Evolutionary conservation across 306 rosid species (phyloP).

Genomic region (Fragaria nilgerrensis): DNA sequence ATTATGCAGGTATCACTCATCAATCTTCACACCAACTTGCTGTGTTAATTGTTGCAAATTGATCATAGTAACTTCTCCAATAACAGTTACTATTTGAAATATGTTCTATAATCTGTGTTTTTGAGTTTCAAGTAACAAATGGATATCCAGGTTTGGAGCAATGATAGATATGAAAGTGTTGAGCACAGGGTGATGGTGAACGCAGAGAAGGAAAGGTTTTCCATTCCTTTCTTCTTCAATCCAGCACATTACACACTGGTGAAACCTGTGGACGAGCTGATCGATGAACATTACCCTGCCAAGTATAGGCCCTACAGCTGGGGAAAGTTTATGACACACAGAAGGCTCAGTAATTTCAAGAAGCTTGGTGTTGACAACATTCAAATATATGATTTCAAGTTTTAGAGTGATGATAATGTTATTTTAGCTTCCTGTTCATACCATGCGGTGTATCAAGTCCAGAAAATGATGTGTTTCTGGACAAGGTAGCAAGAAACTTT

Average conservation of each 20-base stretch:
- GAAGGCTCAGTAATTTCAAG: constrained; percentile 40
- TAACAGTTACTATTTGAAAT: not conserved
- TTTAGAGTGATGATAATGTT: not conserved
- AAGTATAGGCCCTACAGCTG: constrained; percentile 47
- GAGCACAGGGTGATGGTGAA: constrained; percentile 67
- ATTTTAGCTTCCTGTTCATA: not conserved
- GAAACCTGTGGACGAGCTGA: constrained; percentile 44
- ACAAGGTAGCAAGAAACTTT: not conserved
- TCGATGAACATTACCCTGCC: constrained; percentile 38
- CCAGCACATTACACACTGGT: constrained; percentile 55
- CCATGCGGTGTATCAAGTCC: not conserved
- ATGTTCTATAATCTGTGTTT: not conserved
- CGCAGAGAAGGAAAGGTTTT: constrained; percentile 49
- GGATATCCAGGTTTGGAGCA: constrained; percentile 72
- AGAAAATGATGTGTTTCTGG: not conserved
- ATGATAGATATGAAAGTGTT: constrained; percentile 63
- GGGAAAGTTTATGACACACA: constrained; percentile 47
- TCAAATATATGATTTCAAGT: constrained; percentile 29
- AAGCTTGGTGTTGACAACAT: constrained; percentile 48
- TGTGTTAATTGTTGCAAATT: not conserved
- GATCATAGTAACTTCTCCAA: not conserved
- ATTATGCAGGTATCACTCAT: constrained; percentile 41
- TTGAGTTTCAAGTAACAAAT: not conserved
- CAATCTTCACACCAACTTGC: not conserved
- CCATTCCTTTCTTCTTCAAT: constrained; percentile 60